phyloP scores from a whole-genome alignment of 2,329 filamentous ascomycete species.

The Epicoccum sorghinum region DNA sequence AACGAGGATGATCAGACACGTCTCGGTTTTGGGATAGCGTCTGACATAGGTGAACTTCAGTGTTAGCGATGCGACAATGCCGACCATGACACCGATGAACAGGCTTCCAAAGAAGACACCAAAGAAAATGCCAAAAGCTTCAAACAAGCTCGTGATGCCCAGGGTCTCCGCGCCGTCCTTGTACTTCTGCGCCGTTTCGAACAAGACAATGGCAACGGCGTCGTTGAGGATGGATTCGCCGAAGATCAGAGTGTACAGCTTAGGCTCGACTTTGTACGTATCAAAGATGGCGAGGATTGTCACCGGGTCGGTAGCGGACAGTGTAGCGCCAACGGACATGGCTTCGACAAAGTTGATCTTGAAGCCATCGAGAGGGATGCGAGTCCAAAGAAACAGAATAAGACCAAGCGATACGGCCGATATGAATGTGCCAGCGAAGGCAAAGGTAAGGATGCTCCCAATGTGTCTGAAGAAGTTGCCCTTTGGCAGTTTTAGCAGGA shows the following conservation, averaged over 20 bases:
- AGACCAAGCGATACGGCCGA: slow-evolving; percentile 93
- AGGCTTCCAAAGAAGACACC: slow-evolving; percentile 94
- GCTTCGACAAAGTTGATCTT: slow-evolving; percentile 92
- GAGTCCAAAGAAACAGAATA: slow-evolving; percentile 87
- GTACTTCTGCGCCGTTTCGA: slow-evolving; percentile 95
- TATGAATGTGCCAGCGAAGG: slow-evolving; percentile 95
- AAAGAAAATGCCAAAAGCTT: slow-evolving; percentile 93
- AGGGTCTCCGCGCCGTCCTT: slow-evolving; percentile 73
- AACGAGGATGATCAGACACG: slow-evolving; percentile 89
- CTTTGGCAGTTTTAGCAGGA: slow-evolving; percentile 34
- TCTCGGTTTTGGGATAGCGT: slow-evolving; percentile 94
- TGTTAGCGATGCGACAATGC: slow-evolving; percentile 82
- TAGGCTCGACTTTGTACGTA: slow-evolving; percentile 98
- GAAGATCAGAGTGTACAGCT: slow-evolving; percentile 98
- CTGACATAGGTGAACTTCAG: slow-evolving; percentile 95
- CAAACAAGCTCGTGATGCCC: slow-evolving; percentile 82
- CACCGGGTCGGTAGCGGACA: slow-evolving; percentile 96
- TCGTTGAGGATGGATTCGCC: slow-evolving; percentile 98
- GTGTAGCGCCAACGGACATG: slow-evolving; percentile 92
- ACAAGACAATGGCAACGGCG: slow-evolving; percentile 96
- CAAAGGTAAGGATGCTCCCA: slow-evolving; percentile 95
- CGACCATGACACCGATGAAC: slow-evolving; percentile 84
- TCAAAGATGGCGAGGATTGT: slow-evolving; percentile 99
- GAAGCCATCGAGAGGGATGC: slow-evolving; percentile 82
- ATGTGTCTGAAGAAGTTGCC: slow-evolving; percentile 99